Base-by-base conservation (phyloP, 768 basidiomycete species). In the Podaxis mareebaensis region DNA sequence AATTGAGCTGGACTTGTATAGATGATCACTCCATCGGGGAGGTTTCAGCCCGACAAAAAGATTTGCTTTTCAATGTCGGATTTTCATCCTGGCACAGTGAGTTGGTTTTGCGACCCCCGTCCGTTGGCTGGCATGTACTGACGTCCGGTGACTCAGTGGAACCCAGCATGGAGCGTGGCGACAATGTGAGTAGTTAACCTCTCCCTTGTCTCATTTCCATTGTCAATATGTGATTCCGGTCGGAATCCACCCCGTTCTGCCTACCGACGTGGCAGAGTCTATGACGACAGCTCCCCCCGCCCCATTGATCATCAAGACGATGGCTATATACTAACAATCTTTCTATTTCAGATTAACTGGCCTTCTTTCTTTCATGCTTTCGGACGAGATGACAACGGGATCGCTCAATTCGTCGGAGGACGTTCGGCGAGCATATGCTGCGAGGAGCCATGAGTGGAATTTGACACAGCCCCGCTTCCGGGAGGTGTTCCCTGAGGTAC, bases 61-160 rank as follows among this genome's bases (percentile, higher is more conserved):
- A 97, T 99, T 60, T 98, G 96, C 73, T 96, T 97, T 78, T 96
- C 94, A 24, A 97, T 99, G 95, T 95, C 93, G 3, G 93, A 95
- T 75, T 95, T 94, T 71, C 94, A 95, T 71, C 93, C 94, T 0
- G 93, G 92, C 65, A 85, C 91, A 12, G 92, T 93, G 68, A 73
- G 91, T 84, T 2, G 24, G 17, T 22, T 53, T 65, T 54, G 48
- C 40, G 28, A 30, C n/a, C 36, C 63, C 13, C 30, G 33, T 33
- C 48, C 57, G 26, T 30, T 39, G 51, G 58, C 4, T 58, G 44
- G 38, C 22, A 26, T 36, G 57, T 42, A 52, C 48, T 64, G 36
- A 66, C 63, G 48, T 59, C 51, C 57, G 46, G 51, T 44, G 33
- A 24, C 42, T 39, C 64, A 94, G 91, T 95, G 94, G 95, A 95